Evolutionary conservation across 2,329 filamentous ascomycete species (phyloP), one percentile per base, ranked within the genome.

Genomic region (Dothistroma septosporum): DNA sequence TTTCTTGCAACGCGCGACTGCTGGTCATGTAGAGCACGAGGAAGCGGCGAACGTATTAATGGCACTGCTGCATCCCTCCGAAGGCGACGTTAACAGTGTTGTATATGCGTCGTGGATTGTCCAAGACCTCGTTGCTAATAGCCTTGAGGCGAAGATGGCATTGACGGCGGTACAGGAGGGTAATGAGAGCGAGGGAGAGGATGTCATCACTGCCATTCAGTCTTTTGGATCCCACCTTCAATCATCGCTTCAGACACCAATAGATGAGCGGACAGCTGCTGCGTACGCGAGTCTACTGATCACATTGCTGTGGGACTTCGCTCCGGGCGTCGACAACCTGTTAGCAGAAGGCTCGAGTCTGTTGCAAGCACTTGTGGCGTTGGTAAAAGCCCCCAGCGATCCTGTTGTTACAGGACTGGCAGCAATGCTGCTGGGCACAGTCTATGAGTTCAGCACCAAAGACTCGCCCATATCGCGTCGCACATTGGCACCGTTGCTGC

Each of bases 391-490:
- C 31, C 86, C 90, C 46, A 87, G 62, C 77, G 79, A 70, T 76
- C 66, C 69, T 4, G 60, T 70, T 7, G 63, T 72, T 8, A 60
- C 69, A 16, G 94, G 94, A 1, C 81, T 99, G 12, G 91, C 89
- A 72, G 89, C 92, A 16, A 86, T 92, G 72, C 78, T 99, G 0
- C 81, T 97, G 1, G 94, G 93, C 10, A 87, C 95, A 21, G 83
- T 94, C 4, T 99, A 97, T 73, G 94, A 99, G 71, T 99, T 97
- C 71, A 97, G 93, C 10, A 97, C 93, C 0, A 96, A 96, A 73
- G 94, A 99, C 75, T 97, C 93, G 0, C 91, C 94, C 0, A 88
- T 99, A 55, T 85, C 93, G 6, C 84, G 94, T 62, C 82, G 86
- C 24, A 92, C 89, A 10, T 78, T 99, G 49, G 90, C 96, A 70